A percentile compares a stretch with the other conserved stretches of the same genome.
phyloP scores from a whole-genome alignment of 2,329 filamentous ascomycete species.

The Chaetomium strumarium region DNA sequence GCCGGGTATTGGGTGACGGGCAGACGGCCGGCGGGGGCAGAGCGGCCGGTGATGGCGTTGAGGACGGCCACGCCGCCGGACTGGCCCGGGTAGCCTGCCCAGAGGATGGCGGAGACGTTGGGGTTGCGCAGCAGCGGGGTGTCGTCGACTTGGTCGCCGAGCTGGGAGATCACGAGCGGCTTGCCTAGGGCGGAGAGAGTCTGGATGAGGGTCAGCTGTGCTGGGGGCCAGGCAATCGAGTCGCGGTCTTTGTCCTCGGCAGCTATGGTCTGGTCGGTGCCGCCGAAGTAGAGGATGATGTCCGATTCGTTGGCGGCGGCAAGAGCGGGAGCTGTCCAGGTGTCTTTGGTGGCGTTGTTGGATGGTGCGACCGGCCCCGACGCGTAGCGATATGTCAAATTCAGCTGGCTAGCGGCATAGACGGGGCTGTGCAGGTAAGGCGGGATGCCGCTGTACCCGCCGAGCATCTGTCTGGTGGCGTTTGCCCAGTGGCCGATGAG shows the following conservation, averaged over 20 bases:
- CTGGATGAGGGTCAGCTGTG: conserved; percentile 46
- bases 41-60: conserved; percentile 46
- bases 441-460: conserved; percentile 52
- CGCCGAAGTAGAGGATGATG: conserved; percentile 50
- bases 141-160: conserved; percentile 48
- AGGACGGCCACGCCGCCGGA: conserved; percentile 51
- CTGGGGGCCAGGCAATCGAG: conserved; percentile 45
- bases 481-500: conserved; percentile 51
- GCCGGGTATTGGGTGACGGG: conserved; percentile 53
- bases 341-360: conserved; percentile 23
- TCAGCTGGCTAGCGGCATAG: conserved; percentile 42
- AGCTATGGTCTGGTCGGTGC: conserved; percentile 48
- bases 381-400: conserved; percentile 24
- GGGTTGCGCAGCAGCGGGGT: conserved; percentile 41
- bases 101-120: conserved; percentile 47
- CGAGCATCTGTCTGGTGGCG: conserved; percentile 38
- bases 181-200: conserved; percentile 39
- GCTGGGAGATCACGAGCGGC: conserved; percentile 44
- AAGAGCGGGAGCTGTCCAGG: conserved; percentile 32
- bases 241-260: conserved; percentile 47
- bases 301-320: conserved; percentile 41
- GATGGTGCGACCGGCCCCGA: conserved; percentile 26
- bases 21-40: conserved; percentile 47
- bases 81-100: conserved; percentile 56
- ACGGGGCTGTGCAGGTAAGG: conserved; percentile 43